Evolutionary conservation across 2,329 filamentous ascomycete species (phyloP).

Genomic region (Blastomyces silverae): DNA sequence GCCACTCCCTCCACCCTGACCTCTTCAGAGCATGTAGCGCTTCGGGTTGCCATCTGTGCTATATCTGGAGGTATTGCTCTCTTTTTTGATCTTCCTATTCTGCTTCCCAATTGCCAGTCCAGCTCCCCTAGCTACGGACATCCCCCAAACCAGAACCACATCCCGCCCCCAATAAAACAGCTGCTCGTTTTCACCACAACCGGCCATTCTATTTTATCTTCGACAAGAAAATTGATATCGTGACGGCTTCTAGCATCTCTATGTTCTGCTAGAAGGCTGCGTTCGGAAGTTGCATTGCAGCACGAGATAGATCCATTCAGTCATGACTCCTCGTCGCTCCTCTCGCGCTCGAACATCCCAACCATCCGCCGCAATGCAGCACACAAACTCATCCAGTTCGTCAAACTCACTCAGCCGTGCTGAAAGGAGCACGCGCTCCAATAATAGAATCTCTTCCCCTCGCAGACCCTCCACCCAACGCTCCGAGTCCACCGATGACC

Average conservation of each 20-base stretch:
- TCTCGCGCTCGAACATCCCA: constrained; percentile 75
- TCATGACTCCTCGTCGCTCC: constrained; percentile 73
- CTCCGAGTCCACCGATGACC: constrained; percentile 51
- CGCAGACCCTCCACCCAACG: constrained; percentile 62
- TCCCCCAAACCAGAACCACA: constrained; percentile 3
- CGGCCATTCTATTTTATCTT: constrained; percentile 11
- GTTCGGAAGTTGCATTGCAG: constrained; percentile 10
- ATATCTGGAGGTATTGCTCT: constrained; percentile 29
- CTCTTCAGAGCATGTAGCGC: constrained; percentile 21
- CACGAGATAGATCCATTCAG: constrained; percentile 19
- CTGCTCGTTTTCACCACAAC: constrained; percentile 19
- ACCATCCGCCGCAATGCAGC: constrained; percentile 62
- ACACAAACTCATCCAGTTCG: constrained; percentile 70
- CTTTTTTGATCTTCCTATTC: constrained; percentile 25
- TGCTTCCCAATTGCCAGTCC: constrained; percentile 16
- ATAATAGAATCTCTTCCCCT: constrained; percentile 65
- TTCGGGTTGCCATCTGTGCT: constrained; percentile 30
- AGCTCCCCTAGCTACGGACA: constrained; percentile 20
- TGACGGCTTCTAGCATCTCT: constrained; percentile 17
- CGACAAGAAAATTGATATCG: constrained; percentile 11
- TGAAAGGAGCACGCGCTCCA: constrained; percentile 66
- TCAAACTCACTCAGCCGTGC: constrained; percentile 62
- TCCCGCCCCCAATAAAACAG: constrained; percentile 16
- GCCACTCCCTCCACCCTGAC: constrained; percentile 25
- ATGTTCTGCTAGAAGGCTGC: constrained; percentile 13